These are phyloP conservation scores for Eucalyptus erythrocorys DNA, from an alignment of 345 rosid genomes.

Conservation along the genomic window DNA sequence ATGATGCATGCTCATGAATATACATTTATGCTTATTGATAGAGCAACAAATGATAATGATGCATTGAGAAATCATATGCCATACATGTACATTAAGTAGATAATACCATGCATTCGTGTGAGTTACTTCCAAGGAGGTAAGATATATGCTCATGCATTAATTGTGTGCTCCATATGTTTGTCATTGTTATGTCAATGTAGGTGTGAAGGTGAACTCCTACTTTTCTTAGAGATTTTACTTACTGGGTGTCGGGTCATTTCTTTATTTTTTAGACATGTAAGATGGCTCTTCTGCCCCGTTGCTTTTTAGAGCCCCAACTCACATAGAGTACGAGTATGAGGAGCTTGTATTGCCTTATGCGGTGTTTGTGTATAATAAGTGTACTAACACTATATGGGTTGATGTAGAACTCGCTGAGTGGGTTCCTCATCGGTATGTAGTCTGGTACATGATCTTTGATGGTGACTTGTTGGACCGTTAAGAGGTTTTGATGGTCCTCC, in stretches of 20 bases:
- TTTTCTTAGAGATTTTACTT: no score
- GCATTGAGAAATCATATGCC: rapidly evolving
- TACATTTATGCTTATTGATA: rapidly evolving
- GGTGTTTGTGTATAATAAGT: no score
- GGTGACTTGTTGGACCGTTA: rapidly evolving
- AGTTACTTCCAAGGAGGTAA: not conserved
- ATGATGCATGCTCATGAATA: rapidly evolving
- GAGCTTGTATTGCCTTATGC: not conserved
- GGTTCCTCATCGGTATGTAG: rapidly evolving
- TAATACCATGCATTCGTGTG: rapidly evolving
- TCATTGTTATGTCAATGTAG: rapidly evolving
- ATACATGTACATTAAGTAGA: rapidly evolving
- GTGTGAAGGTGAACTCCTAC: rapidly evolving
- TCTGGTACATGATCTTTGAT: rapidly evolving
- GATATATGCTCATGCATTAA: rapidly evolving
- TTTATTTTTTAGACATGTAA: no score
- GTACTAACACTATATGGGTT: rapidly evolving
- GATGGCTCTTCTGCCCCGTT: rapidly evolving
- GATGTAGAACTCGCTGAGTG: rapidly evolving
- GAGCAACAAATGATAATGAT: rapidly evolving
- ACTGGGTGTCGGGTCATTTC: rapidly evolving
- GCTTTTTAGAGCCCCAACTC: no score
- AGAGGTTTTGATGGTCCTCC: rapidly evolving
- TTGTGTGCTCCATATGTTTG: rapidly evolving
- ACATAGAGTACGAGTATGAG: rapidly evolving